Base-by-base conservation (phyloP, 441 rosid species). In the Kokia cookei region DNA sequence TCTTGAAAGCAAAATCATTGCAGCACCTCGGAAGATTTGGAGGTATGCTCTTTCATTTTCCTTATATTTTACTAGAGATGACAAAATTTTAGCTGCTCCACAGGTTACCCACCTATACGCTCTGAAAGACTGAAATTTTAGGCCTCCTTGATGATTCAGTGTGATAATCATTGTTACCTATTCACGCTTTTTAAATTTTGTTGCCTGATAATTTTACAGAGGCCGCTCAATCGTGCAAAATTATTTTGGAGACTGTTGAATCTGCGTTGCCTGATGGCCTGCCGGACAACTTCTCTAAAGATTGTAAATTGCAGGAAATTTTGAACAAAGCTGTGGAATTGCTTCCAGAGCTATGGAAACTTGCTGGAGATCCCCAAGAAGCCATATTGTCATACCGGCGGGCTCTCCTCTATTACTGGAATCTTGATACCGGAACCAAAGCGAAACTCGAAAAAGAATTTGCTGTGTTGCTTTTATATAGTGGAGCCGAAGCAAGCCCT, bases 1-100 rank as follows among this genome's bases (percentile, higher is more conserved):
- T 87, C 73, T 90, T 91, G 64, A 91, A 91, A 78, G 83, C 89
- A 78, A 89, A 87, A 74, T 89, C 96, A 60, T 75, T 91, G 81
- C 91, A 86, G 71, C 82, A 82, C 72, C 89, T 91, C 68, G 91
- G 90, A 83, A 80, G 87, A 79, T 86, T 84, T 77, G 75, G 73
- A 77, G 96, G 78, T 75, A 75, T 69, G 66, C 22, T 13, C 13
- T 63, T 32, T 62, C 8, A 32, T 19, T 29, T 35, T 63, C 22
- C 54, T 24, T 4, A 22, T 7, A 66, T 11, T 24, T 29, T 12
- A 12, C 27, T 43, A 24, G 24, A 9, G 24, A 19, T 51, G 57
- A 51, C 57, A 51, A 51, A 51, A 7, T 9, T 15, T 9, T 1
- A 55, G 29, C 24, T 55, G 32, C 32, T 55, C 32, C 60, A 22